These are phyloP conservation scores for Hyphodiscus hymeniophilus DNA, from an alignment of 495 filamentous ascomycete species.

Conservation along the genomic window DNA sequence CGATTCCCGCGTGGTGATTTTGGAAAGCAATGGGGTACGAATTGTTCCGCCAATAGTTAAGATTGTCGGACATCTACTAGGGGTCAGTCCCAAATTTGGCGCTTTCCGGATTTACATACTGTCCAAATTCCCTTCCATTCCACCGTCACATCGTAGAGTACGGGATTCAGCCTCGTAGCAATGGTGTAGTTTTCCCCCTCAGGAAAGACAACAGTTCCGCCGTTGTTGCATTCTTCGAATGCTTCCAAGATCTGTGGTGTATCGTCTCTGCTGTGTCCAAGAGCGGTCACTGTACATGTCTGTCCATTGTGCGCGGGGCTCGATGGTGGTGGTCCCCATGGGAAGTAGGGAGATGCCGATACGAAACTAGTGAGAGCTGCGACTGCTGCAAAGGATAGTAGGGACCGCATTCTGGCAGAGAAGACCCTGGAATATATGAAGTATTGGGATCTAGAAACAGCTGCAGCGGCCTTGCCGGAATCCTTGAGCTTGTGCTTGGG, in stretches of 20 bases:
- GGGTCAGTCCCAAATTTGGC: too few relatives aligned
- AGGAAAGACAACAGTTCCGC: slow-evolving; percentile 44
- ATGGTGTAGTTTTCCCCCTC: slow-evolving; percentile 44
- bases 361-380: neutral
- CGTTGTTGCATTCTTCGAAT: slow-evolving; percentile 40
- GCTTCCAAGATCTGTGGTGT: slow-evolving; percentile 42
- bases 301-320: slow-evolving; percentile 18
- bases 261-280: slow-evolving; percentile 29
- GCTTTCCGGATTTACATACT: slow-evolving; percentile 23
- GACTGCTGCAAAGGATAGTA: neutral
- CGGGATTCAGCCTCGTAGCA: slow-evolving; percentile 37
- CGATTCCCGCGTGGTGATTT: slow-evolving; percentile 46
- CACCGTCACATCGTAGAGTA: slow-evolving; percentile 35
- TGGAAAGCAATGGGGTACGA: slow-evolving; percentile 47
- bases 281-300: slow-evolving; percentile 13
- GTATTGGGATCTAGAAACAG: too few relatives aligned
- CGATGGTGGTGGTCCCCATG: slow-evolving; percentile 4
- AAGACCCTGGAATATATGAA: neutral
- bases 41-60: slow-evolving; percentile 48
- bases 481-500: too few relatives aligned
- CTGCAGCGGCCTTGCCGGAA: too few relatives aligned
- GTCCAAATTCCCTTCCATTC: slow-evolving; percentile 42
- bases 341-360: neutral
- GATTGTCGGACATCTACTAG: slow-evolving; percentile 38
- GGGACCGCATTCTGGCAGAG: neutral